phyloP scores from a whole-genome alignment of 345 rosid species.

The Erysimum cheiranthoides region DNA sequence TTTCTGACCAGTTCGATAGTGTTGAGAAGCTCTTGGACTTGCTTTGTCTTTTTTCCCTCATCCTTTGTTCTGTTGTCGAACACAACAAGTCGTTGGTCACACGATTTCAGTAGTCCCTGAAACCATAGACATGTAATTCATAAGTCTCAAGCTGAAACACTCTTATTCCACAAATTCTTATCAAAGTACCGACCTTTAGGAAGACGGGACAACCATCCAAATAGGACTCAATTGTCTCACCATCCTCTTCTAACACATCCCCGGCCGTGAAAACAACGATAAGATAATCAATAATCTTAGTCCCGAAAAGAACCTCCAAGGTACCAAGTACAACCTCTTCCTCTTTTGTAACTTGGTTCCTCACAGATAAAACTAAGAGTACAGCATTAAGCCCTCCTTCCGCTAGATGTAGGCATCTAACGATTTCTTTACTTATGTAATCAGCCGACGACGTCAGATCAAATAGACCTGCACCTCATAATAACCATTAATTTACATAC shows the following conservation, averaged over 20 bases:
- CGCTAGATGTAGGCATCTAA: slow-evolving; percentile 67
- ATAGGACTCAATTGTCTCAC: slow-evolving; percentile 66
- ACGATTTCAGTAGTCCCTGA: neutral
- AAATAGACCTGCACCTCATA: neutral
- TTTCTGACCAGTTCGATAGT: neutral
- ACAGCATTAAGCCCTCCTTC: slow-evolving; percentile 81
- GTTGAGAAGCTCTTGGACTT: slow-evolving; percentile 14
- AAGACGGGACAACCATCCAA: slow-evolving; percentile 64
- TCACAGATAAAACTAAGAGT: slow-evolving; percentile 41
- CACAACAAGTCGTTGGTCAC: neutral
- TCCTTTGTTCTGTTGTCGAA: neutral
- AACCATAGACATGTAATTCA: neutral
- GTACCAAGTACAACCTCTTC: slow-evolving; percentile 65
- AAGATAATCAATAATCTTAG: slow-evolving; percentile 66
- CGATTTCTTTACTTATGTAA: slow-evolving; percentile 69
- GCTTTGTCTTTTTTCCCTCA: neutral
- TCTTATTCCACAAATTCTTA: neutral
- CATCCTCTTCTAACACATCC: slow-evolving; percentile 69
- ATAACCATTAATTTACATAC: too few species aligned
- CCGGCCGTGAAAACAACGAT: slow-evolving; percentile 85
- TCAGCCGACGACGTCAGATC: too few species aligned
- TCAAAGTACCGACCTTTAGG: slow-evolving; percentile 52
- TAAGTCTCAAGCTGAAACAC: neutral
- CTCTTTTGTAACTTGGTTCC: slow-evolving; percentile 62
- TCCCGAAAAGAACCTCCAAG: slow-evolving; percentile 68